Evolutionary conservation across 129 eudicot species (phyloP).

Genomic region (Lactuca saligna): DNA sequence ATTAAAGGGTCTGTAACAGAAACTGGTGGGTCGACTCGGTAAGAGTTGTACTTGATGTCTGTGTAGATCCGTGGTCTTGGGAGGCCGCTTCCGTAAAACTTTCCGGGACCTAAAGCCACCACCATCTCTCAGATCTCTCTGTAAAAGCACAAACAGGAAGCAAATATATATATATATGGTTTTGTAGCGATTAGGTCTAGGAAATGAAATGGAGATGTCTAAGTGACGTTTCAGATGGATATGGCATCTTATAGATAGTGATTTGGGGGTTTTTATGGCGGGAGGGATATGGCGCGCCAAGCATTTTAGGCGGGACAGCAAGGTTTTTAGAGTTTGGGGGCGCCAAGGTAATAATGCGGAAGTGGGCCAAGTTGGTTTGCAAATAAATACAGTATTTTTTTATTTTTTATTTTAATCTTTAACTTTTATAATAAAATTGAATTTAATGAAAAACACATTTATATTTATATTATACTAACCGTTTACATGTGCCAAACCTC

Average conservation of each 20-base stretch:
- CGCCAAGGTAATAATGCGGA: too few relatives aligned
- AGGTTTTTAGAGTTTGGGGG: background rate
- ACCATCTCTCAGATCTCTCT: slow-evolving; percentile 45
- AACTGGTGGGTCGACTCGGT: slow-evolving; percentile 73
- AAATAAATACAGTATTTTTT: too few relatives aligned
- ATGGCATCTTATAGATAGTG: slow-evolving; percentile 9
- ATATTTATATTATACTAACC: too few relatives aligned
- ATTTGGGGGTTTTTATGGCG: slow-evolving; percentile 30
- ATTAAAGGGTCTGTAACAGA: slow-evolving; percentile 66
- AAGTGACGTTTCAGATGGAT: background rate
- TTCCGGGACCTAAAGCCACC: slow-evolving; percentile 78
- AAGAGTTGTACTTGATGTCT: slow-evolving; percentile 54
- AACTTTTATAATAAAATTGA: too few relatives aligned
- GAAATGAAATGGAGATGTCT: background rate
- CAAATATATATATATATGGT: background rate
- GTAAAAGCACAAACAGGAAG: background rate
- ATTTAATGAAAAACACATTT: too few relatives aligned
- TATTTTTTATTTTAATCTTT: too few relatives aligned
- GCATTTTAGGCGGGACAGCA: slow-evolving; percentile 17
- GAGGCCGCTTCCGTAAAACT: slow-evolving; percentile 92
- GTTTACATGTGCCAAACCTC: too few relatives aligned
- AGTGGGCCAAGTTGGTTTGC: too few relatives aligned
- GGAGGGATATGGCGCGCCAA: slow-evolving; percentile 25
- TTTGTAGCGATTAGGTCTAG: slow-evolving; percentile 1
- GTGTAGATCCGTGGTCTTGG: slow-evolving; percentile 82